These are phyloP conservation scores for Elaphomyces granulatus DNA, from an alignment of 495 filamentous ascomycete genomes.

Conservation along the genomic window DNA sequence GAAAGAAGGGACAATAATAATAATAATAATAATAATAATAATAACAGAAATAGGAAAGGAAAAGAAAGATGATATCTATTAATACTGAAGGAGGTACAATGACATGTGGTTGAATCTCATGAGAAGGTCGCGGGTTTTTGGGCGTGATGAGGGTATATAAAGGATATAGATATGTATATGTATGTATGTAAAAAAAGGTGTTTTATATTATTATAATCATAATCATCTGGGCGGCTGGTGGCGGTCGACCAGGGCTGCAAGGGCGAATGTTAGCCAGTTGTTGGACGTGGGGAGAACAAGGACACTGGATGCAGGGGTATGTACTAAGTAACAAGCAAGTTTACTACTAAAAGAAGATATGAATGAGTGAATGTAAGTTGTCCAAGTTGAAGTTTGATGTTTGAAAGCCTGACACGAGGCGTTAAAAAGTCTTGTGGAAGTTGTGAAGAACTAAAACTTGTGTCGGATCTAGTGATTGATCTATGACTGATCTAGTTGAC, in stretches of 20 bases:
- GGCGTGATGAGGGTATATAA: too few relatives aligned
- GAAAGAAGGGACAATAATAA: slow-evolving; percentile 15
- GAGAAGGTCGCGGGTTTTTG: slow-evolving; percentile 23
- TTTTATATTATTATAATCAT: slow-evolving; percentile 4
- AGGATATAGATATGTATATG: slow-evolving; percentile 21
- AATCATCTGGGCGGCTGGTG: slow-evolving; percentile 6
- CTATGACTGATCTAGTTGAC: too few relatives aligned
- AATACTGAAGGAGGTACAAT: neutral
- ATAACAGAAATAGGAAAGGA: neutral
- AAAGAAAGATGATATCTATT: neutral
- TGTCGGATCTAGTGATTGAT: too few relatives aligned
- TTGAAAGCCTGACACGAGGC: too few relatives aligned
- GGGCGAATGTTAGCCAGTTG: slow-evolving; percentile 9
- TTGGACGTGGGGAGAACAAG: slow-evolving; percentile 10
- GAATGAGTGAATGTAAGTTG: too few relatives aligned
- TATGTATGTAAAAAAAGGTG: slow-evolving; percentile 4
- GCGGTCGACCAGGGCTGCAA: slow-evolving; percentile 6
- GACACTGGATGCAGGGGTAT: too few relatives aligned
- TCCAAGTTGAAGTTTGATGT: too few relatives aligned
- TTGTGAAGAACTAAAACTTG: too few relatives aligned
- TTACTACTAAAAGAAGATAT: too few relatives aligned
- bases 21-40: slow-evolving; percentile 5
- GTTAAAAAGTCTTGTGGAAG: too few relatives aligned
- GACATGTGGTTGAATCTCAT: slow-evolving; percentile 27
- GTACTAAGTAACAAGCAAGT: too few relatives aligned